Percentiles rank a stretch among this genome's conserved stretches.
phyloP scores from a whole-genome alignment of 2,329 filamentous ascomycete genomes.

The Shiraia sp. region DNA sequence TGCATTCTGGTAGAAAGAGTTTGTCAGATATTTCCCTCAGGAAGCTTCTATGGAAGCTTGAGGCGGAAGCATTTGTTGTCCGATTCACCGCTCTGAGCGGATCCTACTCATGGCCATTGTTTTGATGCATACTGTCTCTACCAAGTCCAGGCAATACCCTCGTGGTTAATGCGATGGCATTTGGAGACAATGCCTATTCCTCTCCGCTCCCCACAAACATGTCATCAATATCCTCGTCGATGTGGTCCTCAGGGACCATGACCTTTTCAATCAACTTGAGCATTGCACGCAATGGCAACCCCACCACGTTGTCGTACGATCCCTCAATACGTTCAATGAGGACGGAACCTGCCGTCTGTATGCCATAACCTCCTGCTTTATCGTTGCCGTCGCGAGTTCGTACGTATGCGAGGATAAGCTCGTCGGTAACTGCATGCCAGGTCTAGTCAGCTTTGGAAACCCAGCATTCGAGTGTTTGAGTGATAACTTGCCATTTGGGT shows the following conservation, averaged over 20 bases:
- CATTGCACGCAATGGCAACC: constrained; percentile 77
- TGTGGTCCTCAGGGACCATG: constrained; percentile 71
- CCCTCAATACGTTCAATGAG: constrained; percentile 89
- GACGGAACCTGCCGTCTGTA: constrained; percentile 86
- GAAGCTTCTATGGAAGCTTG: too few species aligned
- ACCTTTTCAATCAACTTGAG: constrained; percentile 85
- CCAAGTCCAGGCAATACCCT: too few species aligned
- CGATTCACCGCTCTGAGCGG: not conserved
- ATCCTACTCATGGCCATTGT: not conserved
- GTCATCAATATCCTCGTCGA: constrained; percentile 47
- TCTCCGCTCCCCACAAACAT: constrained; percentile 25
- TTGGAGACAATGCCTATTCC: constrained; percentile 3
- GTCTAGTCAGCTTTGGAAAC: constrained; percentile 6
- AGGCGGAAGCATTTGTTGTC: not conserved
- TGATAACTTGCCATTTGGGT: constrained; percentile 53
- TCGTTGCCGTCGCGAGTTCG: constrained; percentile 88
- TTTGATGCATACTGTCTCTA: not conserved
- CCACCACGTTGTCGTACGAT: constrained; percentile 90
- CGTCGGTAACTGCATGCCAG: constrained; percentile 64
- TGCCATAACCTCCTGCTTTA: constrained; percentile 93
- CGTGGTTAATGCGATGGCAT: not conserved
- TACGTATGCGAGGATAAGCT: constrained; percentile 79
- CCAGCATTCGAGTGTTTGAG: too few species aligned
- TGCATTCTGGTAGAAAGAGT: too few species aligned
- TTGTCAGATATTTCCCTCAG: too few species aligned